phyloP scores from a whole-genome alignment of 441 rosid genomes.

The Populus trichocarpa region DNA sequence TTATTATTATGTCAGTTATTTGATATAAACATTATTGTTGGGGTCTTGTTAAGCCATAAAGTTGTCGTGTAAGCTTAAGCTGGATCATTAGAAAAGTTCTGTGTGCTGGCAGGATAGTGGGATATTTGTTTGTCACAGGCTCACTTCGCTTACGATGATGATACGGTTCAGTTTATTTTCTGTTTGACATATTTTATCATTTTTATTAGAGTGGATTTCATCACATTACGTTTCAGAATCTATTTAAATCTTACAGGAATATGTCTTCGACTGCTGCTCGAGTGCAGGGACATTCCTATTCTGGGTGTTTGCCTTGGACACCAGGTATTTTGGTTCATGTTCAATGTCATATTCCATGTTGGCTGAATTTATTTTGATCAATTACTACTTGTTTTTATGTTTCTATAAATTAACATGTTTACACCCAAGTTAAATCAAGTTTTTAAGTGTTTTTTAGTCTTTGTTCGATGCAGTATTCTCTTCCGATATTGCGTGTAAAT shows the following conservation, averaged over 20 bases:
- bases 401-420: not conserved
- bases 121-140: not conserved
- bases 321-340: constrained; percentile 48
- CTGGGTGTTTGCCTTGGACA: constrained; percentile 97
- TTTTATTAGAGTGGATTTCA: constrained; percentile 10
- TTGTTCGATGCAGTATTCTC: not conserved
- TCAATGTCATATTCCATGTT: not conserved
- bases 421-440: not conserved
- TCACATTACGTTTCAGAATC: constrained; percentile 16
- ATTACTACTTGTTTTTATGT: not conserved
- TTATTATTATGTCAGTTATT: not conserved
- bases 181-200: not conserved
- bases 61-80: not conserved
- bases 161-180: not conserved
- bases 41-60: not conserved
- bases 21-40: not conserved
- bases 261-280: constrained; percentile 78
- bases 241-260: constrained; percentile 58
- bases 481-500: not conserved
- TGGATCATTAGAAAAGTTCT: not conserved
- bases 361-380: not conserved
- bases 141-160: not conserved
- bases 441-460: not conserved
- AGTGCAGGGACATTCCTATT: constrained; percentile 86
- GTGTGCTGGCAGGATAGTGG: not conserved